A percentile compares a stretch with the other conserved stretches of the same genome.
These are phyloP conservation scores for Botrytis aclada DNA, from an alignment of 2,329 filamentous ascomycete genomes.

Conservation along the genomic window DNA sequence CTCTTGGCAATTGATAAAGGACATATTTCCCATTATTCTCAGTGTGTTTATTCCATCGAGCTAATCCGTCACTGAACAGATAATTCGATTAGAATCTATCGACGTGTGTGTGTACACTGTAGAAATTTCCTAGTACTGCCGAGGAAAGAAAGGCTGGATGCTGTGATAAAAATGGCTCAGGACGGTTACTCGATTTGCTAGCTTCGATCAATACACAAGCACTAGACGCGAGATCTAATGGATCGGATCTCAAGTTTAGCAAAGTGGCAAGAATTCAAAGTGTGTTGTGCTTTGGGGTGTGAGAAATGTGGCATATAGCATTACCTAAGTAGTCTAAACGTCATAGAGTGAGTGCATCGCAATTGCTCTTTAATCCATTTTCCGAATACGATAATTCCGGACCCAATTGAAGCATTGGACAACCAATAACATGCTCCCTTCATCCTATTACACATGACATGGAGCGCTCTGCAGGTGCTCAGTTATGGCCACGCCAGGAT, in stretches of 20 bases:
- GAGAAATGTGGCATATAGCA: not conserved
- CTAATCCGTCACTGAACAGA: not conserved
- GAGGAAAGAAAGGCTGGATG: not conserved
- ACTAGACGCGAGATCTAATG: not conserved
- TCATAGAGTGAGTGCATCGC: not conserved
- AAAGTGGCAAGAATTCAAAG: not conserved
- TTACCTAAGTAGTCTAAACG: conserved; percentile 1
- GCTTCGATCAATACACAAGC: not conserved
- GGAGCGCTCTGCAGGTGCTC: not conserved
- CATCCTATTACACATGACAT: not conserved
- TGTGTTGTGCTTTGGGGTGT: not conserved
- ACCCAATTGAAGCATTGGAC: not conserved
- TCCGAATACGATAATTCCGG: conserved; percentile 5
- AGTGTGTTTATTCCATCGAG: not conserved
- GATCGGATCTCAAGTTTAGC: conserved; percentile 1
- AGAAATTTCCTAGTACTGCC: not conserved
- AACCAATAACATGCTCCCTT: not conserved
- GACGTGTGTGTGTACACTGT: not conserved
- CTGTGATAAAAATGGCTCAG: not conserved
- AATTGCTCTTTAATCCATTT: not conserved
- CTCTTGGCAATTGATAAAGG: not conserved
- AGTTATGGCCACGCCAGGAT: not conserved
- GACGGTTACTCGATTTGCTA: not conserved
- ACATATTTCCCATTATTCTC: not conserved
- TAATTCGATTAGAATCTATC: not conserved